Percentiles rank a stretch among this genome's conserved stretches.
phyloP scores from a whole-genome alignment of 2,329 filamentous ascomycete species.

The Lachnellula cervina region DNA sequence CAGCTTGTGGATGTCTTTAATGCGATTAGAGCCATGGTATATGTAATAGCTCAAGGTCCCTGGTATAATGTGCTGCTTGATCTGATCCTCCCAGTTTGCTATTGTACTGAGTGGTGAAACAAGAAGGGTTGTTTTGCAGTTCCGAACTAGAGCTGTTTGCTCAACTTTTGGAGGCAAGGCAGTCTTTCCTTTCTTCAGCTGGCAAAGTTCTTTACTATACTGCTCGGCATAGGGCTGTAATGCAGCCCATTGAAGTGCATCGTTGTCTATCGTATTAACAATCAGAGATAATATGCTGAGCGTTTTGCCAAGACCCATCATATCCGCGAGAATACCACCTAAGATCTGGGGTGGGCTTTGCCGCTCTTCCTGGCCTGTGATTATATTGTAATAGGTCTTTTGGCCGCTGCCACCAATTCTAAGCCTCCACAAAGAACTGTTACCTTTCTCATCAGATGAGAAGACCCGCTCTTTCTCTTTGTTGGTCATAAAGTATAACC shows the following conservation, averaged over 20 bases:
- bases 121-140: constrained; percentile 76
- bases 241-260: constrained; percentile 58
- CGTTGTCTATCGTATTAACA: constrained; percentile 52
- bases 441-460: constrained; percentile 53
- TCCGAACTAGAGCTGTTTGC: constrained; percentile 47
- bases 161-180: constrained; percentile 27
- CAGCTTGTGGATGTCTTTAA: constrained; percentile 63
- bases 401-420: constrained; percentile 52
- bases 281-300: constrained; percentile 80
- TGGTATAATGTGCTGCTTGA: constrained; percentile 70
- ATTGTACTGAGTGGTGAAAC: constrained; percentile 88
- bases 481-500: constrained; percentile 76
- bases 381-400: constrained; percentile 72
- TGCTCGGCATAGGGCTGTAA: constrained; percentile 40
- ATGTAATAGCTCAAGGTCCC: constrained; percentile 67
- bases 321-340: constrained; percentile 74
- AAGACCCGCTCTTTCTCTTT: constrained; percentile 66
- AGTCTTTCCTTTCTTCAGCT: constrained; percentile 24
- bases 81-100: constrained; percentile 91
- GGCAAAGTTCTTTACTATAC: constrained; percentile 30
- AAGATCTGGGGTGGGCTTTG: constrained; percentile 60
- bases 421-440: constrained; percentile 73
- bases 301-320: constrained; percentile 88
- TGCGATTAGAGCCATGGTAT: constrained; percentile 79
- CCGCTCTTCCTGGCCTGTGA: constrained; percentile 65